phyloP scores from a whole-genome alignment of 2,329 filamentous ascomycete species.

The Nigrospora osmanthi region DNA sequence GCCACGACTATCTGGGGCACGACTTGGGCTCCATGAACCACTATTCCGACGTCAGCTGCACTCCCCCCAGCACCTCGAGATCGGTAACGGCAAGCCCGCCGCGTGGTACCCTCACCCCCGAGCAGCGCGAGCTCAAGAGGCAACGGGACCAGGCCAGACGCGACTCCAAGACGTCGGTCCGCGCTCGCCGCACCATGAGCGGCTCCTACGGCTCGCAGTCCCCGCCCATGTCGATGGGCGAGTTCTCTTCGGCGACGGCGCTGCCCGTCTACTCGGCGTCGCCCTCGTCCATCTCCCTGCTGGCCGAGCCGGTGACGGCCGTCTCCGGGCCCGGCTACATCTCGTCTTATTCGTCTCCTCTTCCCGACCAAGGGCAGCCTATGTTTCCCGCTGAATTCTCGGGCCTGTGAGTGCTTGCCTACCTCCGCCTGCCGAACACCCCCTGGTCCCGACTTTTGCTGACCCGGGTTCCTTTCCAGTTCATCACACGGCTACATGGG shows the following conservation, averaged over 20 bases:
- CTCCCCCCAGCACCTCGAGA: constrained; percentile 39
- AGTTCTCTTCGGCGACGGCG: constrained; percentile 30
- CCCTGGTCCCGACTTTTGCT: too few species aligned
- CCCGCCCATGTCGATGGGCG: constrained; percentile 33
- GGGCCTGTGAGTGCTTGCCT: constrained; percentile 11
- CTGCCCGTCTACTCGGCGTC: constrained; percentile 45
- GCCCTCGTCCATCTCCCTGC: constrained; percentile 39
- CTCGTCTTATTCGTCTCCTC: constrained; percentile 38
- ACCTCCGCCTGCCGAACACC: background rate
- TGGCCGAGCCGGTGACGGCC: constrained; percentile 39
- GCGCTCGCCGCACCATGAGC: constrained; percentile 44
- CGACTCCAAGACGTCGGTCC: constrained; percentile 45
- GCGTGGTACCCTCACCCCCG: constrained; percentile 42
- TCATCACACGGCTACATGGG: constrained; percentile 32
- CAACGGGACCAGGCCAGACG: constrained; percentile 52
- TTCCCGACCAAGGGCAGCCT: constrained; percentile 31
- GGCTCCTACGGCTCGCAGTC: constrained; percentile 28
- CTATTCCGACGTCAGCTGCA: constrained; percentile 41
- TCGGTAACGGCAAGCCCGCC: constrained; percentile 53
- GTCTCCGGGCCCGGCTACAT: constrained; percentile 36
- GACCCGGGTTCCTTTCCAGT: constrained; percentile 3
- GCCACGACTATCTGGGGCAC: constrained; percentile 30
- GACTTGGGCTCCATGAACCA: constrained; percentile 38
- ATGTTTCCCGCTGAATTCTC: constrained; percentile 21
- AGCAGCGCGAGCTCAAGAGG: constrained; percentile 55